A percentile compares a stretch with the other conserved stretches of the same genome.
Conservation (phyloP, 345 rosid species). For the Limnanthes douglasii region DNA sequence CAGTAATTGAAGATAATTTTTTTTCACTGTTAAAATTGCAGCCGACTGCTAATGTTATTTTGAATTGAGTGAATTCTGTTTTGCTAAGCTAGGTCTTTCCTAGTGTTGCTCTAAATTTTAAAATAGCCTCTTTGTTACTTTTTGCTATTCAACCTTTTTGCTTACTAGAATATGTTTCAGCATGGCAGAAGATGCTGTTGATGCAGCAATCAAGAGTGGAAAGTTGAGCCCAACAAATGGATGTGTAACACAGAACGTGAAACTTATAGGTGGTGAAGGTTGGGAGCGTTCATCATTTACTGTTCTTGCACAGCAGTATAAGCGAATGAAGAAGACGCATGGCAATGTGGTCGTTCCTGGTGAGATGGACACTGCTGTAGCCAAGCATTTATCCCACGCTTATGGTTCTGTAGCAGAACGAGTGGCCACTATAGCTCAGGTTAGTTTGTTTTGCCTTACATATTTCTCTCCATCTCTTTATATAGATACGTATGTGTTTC, state of each 20-base stretch:
- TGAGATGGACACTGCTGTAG: constrained; percentile 71
- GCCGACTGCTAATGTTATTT: no score
- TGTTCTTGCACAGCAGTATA: constrained; percentile 72
- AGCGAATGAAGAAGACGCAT: constrained; percentile 68
- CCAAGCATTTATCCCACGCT: constrained; percentile 89
- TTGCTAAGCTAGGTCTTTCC: neutral
- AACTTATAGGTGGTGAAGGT: constrained; percentile 69
- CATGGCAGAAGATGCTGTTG: constrained; percentile 98
- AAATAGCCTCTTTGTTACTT: neutral
- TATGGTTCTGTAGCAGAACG: constrained; percentile 76
- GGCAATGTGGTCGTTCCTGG: constrained; percentile 81
- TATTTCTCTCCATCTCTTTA: neutral
- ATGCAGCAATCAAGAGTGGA: constrained; percentile 82
- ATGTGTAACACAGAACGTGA: constrained; percentile 50
- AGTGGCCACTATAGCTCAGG: constrained; percentile 94
- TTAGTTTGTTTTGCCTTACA: constrained; percentile 12
- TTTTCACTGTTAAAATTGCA: no score
- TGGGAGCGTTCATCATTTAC: constrained; percentile 88
- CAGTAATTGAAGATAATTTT: neutral
- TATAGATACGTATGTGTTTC: neutral
- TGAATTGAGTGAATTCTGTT: neutral
- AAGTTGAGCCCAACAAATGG: constrained; percentile 48
- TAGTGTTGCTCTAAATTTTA: neutral
- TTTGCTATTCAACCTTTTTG: constrained; percentile 1
- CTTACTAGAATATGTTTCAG: constrained; percentile 39